Evolutionary conservation across 306 rosid genomes (phyloP).

Genomic region (Benincasa hispida): DNA sequence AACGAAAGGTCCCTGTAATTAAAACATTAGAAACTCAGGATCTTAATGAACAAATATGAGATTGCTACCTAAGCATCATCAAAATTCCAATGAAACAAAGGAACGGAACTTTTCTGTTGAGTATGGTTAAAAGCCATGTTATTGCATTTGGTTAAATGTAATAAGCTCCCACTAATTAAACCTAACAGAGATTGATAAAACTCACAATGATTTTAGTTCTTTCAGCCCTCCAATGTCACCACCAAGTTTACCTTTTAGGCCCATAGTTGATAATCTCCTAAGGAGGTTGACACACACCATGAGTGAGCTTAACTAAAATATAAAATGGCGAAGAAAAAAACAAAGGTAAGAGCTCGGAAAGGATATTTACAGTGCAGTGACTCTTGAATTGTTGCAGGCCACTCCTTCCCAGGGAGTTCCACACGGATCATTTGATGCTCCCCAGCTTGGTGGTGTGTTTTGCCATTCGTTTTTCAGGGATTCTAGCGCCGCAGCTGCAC

Average conservation of each 20-base stretch:
- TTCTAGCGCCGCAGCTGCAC: slow-evolving; percentile 46
- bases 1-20: slow-evolving; percentile 56
- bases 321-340: neutral
- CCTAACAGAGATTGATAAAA: neutral
- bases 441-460: slow-evolving; percentile 83
- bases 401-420: slow-evolving; percentile 85
- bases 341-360: neutral
- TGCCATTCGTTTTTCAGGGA: slow-evolving; percentile 50
- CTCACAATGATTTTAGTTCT: slow-evolving; percentile 63
- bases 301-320: neutral
- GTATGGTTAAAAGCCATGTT: neutral
- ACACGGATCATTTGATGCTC: slow-evolving; percentile 60
- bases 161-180: neutral
- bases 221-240: slow-evolving; percentile 51
- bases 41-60: neutral
- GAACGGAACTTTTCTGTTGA: neutral
- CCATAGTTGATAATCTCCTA: slow-evolving; percentile 53
- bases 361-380: slow-evolving; percentile 56
- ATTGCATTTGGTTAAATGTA: neutral
- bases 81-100: neutral
- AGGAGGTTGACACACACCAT: neutral
- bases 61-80: neutral
- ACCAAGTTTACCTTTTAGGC: slow-evolving; percentile 41
- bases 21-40: neutral
- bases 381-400: slow-evolving; percentile 55